Evolutionary conservation across 2,329 filamentous ascomycete genomes (phyloP).

Genomic region (Xylariales sp.): DNA sequence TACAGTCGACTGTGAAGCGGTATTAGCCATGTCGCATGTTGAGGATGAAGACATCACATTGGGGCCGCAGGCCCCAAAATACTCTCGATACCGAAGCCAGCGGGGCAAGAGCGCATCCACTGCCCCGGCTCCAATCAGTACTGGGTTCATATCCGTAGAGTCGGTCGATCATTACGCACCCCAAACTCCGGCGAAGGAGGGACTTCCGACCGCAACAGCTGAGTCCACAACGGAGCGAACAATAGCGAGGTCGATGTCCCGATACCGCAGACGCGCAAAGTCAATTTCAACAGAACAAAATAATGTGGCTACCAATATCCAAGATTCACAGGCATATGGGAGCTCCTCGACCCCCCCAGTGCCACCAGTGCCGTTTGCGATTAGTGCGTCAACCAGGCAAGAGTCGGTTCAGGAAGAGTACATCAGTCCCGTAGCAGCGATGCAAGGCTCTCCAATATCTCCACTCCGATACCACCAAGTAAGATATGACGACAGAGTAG

Average conservation of each 20-base stretch:
- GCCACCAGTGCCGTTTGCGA: slow-evolving; percentile 21
- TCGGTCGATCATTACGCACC: slow-evolving; percentile 10
- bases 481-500: slow-evolving; percentile 14
- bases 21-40: no score
- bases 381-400: no score
- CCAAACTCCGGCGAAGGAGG: slow-evolving; percentile 6
- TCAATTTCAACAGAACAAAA: slow-evolving; percentile 19
- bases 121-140: slow-evolving; percentile 15
- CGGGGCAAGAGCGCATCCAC: slow-evolving; percentile 25
- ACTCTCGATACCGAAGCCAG: slow-evolving; percentile 29
- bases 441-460: no score
- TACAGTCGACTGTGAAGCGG: slow-evolving; percentile 1
- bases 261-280: slow-evolving; percentile 24
- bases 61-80: slow-evolving; percentile 15
- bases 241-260: slow-evolving; percentile 29
- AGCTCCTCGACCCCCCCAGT: slow-evolving; percentile 18
- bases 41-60: no score
- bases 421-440: no score
- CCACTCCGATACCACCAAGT: slow-evolving; percentile 15
- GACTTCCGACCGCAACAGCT: background rate
- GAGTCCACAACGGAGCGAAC: slow-evolving; percentile 11
- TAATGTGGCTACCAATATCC: slow-evolving; percentile 21
- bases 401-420: no score
- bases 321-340: slow-evolving; percentile 2
- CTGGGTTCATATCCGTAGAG: slow-evolving; percentile 10